Evolutionary conservation across 2,329 filamentous ascomycete genomes (phyloP).

Genomic region (Cladosporium austrohemisphaericum): DNA sequence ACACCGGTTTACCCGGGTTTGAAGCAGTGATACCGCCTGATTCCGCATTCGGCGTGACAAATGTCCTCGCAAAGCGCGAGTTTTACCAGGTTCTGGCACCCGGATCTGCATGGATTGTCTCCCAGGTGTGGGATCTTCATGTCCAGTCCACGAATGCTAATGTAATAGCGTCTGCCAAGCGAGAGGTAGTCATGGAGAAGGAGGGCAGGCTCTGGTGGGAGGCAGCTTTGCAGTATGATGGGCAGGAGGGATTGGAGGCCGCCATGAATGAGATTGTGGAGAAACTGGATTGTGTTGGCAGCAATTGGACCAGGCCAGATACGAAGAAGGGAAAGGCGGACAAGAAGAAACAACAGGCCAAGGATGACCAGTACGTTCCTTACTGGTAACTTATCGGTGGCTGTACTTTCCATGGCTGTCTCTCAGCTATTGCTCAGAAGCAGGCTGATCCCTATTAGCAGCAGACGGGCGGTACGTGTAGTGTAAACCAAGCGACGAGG

Average conservation of each 20-base stretch:
- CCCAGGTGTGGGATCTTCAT: slow-evolving; percentile 7
- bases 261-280: background rate
- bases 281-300: slow-evolving; percentile 2
- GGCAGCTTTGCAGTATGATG: slow-evolving; percentile 17
- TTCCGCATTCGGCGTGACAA: slow-evolving; percentile 16
- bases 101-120: background rate
- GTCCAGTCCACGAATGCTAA: background rate
- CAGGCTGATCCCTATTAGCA: no score
- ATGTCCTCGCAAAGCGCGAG: slow-evolving; percentile 19
- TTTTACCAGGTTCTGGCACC: slow-evolving; percentile 5
- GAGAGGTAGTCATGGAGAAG: background rate
- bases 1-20: slow-evolving; percentile 5
- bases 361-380: background rate
- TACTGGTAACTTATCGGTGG: background rate
- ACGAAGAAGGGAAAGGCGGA: background rate
- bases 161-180: background rate
- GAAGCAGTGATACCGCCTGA: slow-evolving; percentile 14
- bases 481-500: no score
- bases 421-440: no score
- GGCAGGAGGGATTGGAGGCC: background rate
- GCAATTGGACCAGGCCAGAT: background rate
- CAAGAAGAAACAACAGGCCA: background rate
- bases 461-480: no score
- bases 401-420: no score
- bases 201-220: slow-evolving; percentile 23